Evolutionary conservation across 2,329 filamentous ascomycete genomes (phyloP), one percentile per base, ranked within the genome.

Genomic region (Hyphodiscus sp.): DNA sequence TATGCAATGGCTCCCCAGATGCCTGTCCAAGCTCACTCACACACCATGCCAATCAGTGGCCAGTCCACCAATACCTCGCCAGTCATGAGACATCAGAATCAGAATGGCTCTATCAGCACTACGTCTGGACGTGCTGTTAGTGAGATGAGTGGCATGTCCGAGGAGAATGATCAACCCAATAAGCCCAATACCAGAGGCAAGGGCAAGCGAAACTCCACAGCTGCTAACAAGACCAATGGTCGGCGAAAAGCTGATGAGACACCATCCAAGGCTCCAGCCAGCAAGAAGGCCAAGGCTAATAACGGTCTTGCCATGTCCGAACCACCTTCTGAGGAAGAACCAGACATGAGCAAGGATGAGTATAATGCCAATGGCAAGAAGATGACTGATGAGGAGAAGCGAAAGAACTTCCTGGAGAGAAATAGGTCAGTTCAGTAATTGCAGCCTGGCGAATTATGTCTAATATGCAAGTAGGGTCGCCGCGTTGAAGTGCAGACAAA

Each of bases 301-400:
- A 75, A 70, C 53, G 73, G 74, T 16, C 64, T 69, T 52, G 69
- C 53, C 47, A 62, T 63, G 54, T 55, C 58, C 46, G 71, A 74
- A 61, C 68, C 67, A 61, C 20, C 56, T 58, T 56, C 71, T 58
- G 68, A 74, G 44, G 68, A 71, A 43, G 68, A 70, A 13, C 67
- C 68, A 50, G 71, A 77, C 5, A 75, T 77, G 59, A 80, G 76
- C 46, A 78, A 81, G 48, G 76, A 81, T 6, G 78, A 81, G 42
- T 76, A 80, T 4, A 79, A 81, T 47, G 74, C 77, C 42, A 82
- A 86, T 63, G 75, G 76, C 43, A 87, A 84, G 70, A 96, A 96
- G 76, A 95, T 96, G 90, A 96, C 91, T 0, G 94, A 97, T 53
- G 94, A 97, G 67, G 94, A 99, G 75, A 99, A 99, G 76, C 82